A percentile compares a stretch with the other conserved stretches of the same genome.
These are phyloP conservation scores for Madurella mycetomatis DNA, from an alignment of 2,329 filamentous ascomycete species.

Conservation along the genomic window DNA sequence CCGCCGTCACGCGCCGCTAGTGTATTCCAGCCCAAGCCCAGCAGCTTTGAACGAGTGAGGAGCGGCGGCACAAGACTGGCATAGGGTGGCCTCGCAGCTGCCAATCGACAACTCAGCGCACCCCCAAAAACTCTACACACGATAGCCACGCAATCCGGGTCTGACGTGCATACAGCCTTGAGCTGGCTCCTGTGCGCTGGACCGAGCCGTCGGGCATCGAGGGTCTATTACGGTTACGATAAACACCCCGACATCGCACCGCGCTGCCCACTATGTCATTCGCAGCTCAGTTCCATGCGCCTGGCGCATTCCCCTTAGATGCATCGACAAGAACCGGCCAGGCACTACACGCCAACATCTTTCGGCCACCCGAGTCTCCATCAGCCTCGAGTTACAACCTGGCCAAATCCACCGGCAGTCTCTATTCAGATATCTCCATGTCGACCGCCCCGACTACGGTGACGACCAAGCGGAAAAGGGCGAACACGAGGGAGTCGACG, in stretches of 20 bases:
- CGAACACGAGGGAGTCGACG: conserved; percentile 35
- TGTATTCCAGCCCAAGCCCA: not conserved
- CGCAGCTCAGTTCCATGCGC: conserved; percentile 30
- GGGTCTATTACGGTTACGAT: not conserved
- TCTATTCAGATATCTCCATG: conserved; percentile 36
- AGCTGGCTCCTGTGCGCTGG: not conserved
- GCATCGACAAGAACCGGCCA: conserved; percentile 21
- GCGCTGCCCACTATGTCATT: conserved; percentile 28
- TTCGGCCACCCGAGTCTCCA: conserved; percentile 31
- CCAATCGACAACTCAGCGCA: not conserved
- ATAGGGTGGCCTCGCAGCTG: not conserved
- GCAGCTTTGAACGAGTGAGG: not conserved
- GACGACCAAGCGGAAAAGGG: conserved; percentile 49
- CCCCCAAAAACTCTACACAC: not conserved
- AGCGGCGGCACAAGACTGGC: not conserved
- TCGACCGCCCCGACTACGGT: conserved; percentile 28
- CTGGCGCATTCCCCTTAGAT: conserved; percentile 32
- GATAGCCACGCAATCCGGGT: not conserved
- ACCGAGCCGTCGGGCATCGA: not conserved
- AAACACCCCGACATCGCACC: not conserved
- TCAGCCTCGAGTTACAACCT: conserved; percentile 29
- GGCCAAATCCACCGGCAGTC: conserved; percentile 35
- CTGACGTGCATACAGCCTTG: not conserved
- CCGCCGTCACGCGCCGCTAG: conserved; percentile 11
- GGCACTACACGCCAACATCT: conserved; percentile 31